Percentiles rank a stretch among this genome's conserved stretches.
Conservation (phyloP, 2,329 filamentous ascomycete genomes). For the Exophiala dermatitidis region DNA sequence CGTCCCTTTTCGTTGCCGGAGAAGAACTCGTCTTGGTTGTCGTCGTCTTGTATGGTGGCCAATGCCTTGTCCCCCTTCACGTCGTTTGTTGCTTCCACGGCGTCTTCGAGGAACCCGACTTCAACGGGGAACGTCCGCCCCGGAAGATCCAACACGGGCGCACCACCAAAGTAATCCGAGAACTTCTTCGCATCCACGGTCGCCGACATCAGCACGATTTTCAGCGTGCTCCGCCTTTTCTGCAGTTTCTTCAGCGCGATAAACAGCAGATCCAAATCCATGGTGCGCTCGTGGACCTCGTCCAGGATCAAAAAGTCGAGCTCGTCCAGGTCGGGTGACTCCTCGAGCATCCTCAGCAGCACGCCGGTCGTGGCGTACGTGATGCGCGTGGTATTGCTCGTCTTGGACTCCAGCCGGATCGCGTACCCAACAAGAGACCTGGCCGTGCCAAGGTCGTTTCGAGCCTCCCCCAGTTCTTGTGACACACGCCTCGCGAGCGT, state of each 20-base stretch:
- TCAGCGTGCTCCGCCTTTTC: conserved; percentile 68
- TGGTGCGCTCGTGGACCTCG: conserved; percentile 91
- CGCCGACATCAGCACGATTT: conserved; percentile 93
- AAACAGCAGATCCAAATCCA: conserved; percentile 92
- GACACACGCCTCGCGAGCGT: conserved; percentile 88
- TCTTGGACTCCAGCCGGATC: conserved; percentile 85
- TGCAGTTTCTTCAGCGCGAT: conserved; percentile 84
- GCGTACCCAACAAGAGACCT: conserved; percentile 89
- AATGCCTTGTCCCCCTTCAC: conserved; percentile 37
- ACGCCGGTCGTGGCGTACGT: conserved; percentile 82
- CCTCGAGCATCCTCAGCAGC: conserved; percentile 95
- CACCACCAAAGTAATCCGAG: conserved; percentile 71
- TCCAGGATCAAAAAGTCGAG: conserved; percentile 94
- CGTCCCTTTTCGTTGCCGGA: conserved; percentile 33
- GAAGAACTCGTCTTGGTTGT: conserved; percentile 41
- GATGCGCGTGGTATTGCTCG: conserved; percentile 70
- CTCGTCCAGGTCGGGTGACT: conserved; percentile 74
- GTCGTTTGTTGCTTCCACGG: conserved; percentile 78
- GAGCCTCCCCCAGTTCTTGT: conserved; percentile 83
- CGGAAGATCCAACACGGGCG: conserved; percentile 82
- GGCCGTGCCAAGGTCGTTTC: conserved; percentile 70
- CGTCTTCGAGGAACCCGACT: conserved; percentile 84
- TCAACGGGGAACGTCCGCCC: conserved; percentile 90
- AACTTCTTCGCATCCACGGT: conserved; percentile 91
- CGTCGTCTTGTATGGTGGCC: conserved; percentile 29